These are phyloP conservation scores for Mycena polygramma DNA, from an alignment of 768 basidiomycete genomes.

Conservation along the genomic window DNA sequence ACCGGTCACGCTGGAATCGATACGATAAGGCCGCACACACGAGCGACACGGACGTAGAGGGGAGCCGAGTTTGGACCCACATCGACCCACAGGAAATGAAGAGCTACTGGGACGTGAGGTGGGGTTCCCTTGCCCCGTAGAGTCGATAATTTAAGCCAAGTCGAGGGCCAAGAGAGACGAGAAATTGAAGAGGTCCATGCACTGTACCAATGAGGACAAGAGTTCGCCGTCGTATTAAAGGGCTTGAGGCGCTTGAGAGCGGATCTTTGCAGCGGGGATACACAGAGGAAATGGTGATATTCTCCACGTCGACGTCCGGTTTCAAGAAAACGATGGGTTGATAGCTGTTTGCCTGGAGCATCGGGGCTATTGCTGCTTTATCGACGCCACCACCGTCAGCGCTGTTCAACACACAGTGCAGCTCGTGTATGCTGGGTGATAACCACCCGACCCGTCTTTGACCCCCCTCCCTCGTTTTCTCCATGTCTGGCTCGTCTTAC, in stretches of 20 bases:
- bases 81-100: constrained; percentile 24
- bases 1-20: not conserved
- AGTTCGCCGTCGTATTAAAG: not conserved
- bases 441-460: not conserved
- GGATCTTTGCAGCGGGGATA: not conserved
- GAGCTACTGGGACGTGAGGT: not conserved
- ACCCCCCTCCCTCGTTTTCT: constrained; percentile 14
- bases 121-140: not conserved
- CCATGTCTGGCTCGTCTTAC: constrained; percentile 74
- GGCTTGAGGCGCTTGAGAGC: not conserved
- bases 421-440: not conserved
- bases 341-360: not conserved
- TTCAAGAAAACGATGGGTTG: not conserved
- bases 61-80: constrained; percentile 16
- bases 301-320: not conserved
- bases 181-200: no score
- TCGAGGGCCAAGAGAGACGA: no score
- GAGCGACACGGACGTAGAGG: constrained; percentile 1
- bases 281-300: not conserved
- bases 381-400: constrained; percentile 23
- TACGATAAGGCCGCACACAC: not conserved
- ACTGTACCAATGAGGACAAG: no score
- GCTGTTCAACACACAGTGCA: not conserved
- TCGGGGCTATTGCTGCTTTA: not conserved
- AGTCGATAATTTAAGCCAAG: no score